Base-by-base conservation (phyloP, 345 rosid genomes). In the Brassica nigra region DNA sequence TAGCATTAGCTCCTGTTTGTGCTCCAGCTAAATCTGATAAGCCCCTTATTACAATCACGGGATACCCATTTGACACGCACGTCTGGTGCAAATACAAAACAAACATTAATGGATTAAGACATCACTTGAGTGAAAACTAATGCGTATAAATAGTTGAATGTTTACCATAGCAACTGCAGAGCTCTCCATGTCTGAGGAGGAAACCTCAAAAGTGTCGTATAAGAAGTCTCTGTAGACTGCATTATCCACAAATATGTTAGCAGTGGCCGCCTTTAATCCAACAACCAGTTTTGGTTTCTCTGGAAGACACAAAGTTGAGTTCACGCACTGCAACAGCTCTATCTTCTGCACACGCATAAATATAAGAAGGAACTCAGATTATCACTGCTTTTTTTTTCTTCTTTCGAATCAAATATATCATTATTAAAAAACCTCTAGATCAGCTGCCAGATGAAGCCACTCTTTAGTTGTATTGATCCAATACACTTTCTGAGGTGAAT, bases 161-260 rank as follows among this genome's bases (percentile, higher is more conserved):
- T 18, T 18, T 78, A 80, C 89, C 89, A 84, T 87, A 10, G 80
- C 88, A 34, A 85, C 89, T 23, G 88, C 88, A 79, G 85, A 75
- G 64, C 86, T 86, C 84, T 87, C 93, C 88, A 81, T 86, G 8
- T 89, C 89, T 0, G 78, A 72, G 0, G 91, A 84, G 29, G 90
- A 85, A 74, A 86, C 90, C 29, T 71, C 59, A 36, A 86, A 86
- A 28, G 61, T 66, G 33, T 76, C 16, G 65, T 59, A 78, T n/a
- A 81, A 83, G 76, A 89, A 86, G 30, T 80, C 85, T 31, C 83
- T 73, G 39, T 89, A 86, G 71, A 84, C 88, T 14, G 83, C 88
- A 63, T 87, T 89, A 61, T 89, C 84, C 49, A 87, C 75, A 78
- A 87, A 89, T 15, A 86, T 85, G 28, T 87, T 62, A 71, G 89